These are phyloP conservation scores for Globisporangium heterothallicum DNA, from an alignment of 352 stramenopile genomes.

Conservation along the genomic window DNA sequence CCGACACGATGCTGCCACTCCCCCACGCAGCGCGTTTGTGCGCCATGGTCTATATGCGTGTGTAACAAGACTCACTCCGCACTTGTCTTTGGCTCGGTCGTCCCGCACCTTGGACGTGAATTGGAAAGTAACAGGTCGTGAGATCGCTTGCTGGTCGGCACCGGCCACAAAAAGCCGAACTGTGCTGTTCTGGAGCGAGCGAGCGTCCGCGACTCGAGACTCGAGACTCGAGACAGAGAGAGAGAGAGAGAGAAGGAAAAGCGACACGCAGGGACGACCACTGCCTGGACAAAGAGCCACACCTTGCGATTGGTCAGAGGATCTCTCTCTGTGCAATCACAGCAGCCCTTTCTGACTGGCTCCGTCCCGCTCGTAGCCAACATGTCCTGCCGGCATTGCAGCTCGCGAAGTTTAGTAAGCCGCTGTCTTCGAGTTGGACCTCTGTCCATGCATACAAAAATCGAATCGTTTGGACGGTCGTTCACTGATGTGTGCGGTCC, in stretches of 20 bases:
- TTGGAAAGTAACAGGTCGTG: constrained; percentile 5
- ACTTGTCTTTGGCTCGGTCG: background rate
- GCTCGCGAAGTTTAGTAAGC: no score
- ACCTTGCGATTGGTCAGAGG: no score
- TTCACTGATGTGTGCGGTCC: no score
- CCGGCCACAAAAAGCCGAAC: background rate
- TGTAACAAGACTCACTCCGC: background rate
- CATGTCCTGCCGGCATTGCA: no score
- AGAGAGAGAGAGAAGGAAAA: constrained; percentile 2
- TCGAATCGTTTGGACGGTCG: no score
- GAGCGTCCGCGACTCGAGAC: no score
- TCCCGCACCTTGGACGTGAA: background rate
- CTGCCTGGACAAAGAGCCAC: no score
- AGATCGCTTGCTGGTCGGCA: constrained; percentile 1
- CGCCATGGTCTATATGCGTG: constrained; percentile 7
- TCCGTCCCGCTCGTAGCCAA: background rate
- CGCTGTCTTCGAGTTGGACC: no score
- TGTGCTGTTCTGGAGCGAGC: constrained; percentile 6
- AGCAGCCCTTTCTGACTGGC: background rate
- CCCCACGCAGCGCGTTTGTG: constrained; percentile 20
- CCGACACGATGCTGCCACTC: constrained; percentile 37
- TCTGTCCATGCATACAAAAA: no score
- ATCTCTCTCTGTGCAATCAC: no score
- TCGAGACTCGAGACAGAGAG: constrained; percentile 8
- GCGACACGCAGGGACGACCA: background rate